Percentiles rank a stretch among this genome's conserved stretches.
phyloP scores from a whole-genome alignment of 148 eudicot species.

The Camellia granthamiana region DNA sequence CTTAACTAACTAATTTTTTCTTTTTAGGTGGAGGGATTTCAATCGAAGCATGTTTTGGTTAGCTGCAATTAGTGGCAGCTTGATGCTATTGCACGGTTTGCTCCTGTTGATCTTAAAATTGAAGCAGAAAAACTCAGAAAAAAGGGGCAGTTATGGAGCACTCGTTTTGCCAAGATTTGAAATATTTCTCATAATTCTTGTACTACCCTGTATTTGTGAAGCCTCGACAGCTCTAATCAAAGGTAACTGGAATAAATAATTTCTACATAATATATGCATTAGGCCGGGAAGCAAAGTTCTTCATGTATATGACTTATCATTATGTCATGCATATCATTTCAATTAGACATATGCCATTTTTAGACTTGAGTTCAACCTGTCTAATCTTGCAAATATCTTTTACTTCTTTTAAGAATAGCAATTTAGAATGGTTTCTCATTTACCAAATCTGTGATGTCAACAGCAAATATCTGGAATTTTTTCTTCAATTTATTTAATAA shows the following conservation, averaged over 20 bases:
- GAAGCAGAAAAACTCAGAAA: conserved; percentile 41
- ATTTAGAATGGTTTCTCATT: neutral
- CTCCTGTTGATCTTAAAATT: conserved; percentile 48
- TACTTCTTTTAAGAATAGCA: neutral
- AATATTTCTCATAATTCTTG: conserved; percentile 67
- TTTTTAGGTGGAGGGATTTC: conserved; percentile 82
- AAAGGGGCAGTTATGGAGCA: conserved; percentile 54
- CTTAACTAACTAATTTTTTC: conserved; percentile 9
- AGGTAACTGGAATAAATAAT: conserved; percentile 37
- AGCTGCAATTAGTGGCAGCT: conserved; percentile 62
- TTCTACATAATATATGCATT: neutral
- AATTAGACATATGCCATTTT: too few relatives aligned
- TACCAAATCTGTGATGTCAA: neutral
- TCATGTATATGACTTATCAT: neutral
- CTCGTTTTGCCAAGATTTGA: conserved; percentile 85
- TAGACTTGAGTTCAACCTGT: too few relatives aligned
- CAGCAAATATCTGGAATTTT: neutral
- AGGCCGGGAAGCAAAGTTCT: conserved; percentile 1
- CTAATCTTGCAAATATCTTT: too few relatives aligned
- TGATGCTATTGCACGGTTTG: conserved; percentile 54
- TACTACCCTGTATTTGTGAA: conserved; percentile 72
- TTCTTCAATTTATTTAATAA: neutral
- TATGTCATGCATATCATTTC: too few relatives aligned
- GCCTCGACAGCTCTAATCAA: conserved; percentile 66
- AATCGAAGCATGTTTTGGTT: conserved; percentile 85